A percentile compares a stretch with the other conserved stretches of the same genome.
Conservation (phyloP, 2,329 filamentous ascomycete species). For the Penicillium occitanis region DNA sequence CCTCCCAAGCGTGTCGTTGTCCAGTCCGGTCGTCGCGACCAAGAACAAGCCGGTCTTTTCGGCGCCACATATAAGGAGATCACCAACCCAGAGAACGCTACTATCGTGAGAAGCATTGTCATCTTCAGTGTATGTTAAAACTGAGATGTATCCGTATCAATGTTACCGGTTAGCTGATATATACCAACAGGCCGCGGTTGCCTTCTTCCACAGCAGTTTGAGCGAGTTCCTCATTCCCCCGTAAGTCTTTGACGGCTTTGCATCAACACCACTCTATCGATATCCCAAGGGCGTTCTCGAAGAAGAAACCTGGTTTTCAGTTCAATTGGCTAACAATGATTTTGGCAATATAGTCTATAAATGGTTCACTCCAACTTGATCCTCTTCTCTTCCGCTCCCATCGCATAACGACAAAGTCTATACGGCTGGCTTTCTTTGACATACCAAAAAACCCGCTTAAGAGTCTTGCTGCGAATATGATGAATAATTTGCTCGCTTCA, state of each 20-base stretch:
- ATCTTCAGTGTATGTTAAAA: constrained; percentile 63
- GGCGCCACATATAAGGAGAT: constrained; percentile 61
- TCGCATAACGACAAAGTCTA: background rate
- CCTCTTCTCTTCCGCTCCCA: background rate
- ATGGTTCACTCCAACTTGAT: background rate
- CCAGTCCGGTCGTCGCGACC: constrained; percentile 47
- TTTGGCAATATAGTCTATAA: constrained; percentile 10
- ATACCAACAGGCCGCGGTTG: constrained; percentile 59
- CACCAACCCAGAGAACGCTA: constrained; percentile 66
- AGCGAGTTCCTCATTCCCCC: constrained; percentile 67
- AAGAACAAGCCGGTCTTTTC: constrained; percentile 51
- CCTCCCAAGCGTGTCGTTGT: constrained; percentile 60
- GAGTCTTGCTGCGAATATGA: background rate
- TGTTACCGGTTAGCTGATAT: background rate
- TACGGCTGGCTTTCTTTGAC: background rate
- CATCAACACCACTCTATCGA: background rate
- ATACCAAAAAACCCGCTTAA: background rate
- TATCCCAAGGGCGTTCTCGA: background rate
- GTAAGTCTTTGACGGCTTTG: constrained; percentile 36
- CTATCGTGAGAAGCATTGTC: constrained; percentile 66
- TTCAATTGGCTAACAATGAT: background rate
- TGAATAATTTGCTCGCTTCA: background rate
- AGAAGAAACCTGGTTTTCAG: background rate
- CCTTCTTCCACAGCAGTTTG: constrained; percentile 67
- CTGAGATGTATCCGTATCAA: background rate